Percentiles rank a stretch among this genome's conserved stretches.
phyloP scores from a whole-genome alignment of 1,139 yeast genomes.

The Hyphopichia wangnamkhiaoensis region DNA sequence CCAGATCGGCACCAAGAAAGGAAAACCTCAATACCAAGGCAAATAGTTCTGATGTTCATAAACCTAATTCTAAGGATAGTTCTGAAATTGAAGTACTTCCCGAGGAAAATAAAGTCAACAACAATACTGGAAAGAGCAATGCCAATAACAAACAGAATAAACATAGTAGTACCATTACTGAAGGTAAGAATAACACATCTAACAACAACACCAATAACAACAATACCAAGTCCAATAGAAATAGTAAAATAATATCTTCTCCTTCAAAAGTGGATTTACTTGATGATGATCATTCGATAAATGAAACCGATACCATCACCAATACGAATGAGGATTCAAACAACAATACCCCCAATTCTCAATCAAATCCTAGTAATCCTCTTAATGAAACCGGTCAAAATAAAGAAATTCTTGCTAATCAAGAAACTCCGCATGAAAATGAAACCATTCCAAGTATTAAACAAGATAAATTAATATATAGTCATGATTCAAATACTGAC shows the following conservation, averaged over 20 bases:
- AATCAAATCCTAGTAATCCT: constrained; percentile 1
- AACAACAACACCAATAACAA: constrained; percentile 7
- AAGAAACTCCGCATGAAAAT: constrained; percentile 1
- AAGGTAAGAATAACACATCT: constrained; percentile 4
- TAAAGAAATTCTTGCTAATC: constrained; percentile 2
- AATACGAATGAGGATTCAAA: constrained; percentile 38
- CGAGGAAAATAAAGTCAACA: neutral
- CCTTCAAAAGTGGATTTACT: constrained; percentile 26
- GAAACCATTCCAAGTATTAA: constrained; percentile 1
- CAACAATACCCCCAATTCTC: constrained; percentile 13
- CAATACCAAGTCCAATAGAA: constrained; percentile 12
- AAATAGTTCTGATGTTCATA: neutral
- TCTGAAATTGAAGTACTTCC: constrained; percentile 1
- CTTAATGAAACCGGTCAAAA: neutral
- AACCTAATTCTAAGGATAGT: neutral
- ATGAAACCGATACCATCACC: constrained; percentile 48
- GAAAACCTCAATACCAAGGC: neutral
- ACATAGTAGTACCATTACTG: neutral
- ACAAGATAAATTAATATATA: constrained; percentile 3
- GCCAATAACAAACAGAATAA: constrained; percentile 4
- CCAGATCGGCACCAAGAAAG: neutral
- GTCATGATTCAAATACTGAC: neutral
- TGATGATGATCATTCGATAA: constrained; percentile 44
- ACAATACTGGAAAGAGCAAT: neutral
- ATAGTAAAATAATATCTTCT: neutral